These are phyloP conservation scores for Entophlyctis luteolus DNA, from an alignment of 192 early-diverging fungal genomes.

Conservation along the genomic window DNA sequence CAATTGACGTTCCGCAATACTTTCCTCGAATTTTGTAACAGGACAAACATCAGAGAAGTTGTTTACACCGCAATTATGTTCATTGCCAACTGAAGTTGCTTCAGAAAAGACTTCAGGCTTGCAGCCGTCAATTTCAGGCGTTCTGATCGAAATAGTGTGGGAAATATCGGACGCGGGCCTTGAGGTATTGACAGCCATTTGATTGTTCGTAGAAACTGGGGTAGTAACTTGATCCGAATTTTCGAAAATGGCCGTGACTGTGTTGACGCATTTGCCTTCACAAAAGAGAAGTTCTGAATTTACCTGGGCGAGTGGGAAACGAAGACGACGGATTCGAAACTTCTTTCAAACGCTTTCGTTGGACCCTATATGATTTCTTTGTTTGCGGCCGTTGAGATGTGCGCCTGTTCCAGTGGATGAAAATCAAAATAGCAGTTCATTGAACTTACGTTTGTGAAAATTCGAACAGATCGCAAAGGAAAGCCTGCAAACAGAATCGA, in stretches of 20 bases:
- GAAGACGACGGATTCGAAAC: not conserved
- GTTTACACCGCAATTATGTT: no score
- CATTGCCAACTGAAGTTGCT: no score
- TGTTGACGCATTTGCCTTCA: not conserved
- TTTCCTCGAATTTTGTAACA: no score
- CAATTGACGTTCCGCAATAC: no score
- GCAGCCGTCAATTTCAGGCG: no score
- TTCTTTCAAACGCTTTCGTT: constrained; percentile 16
- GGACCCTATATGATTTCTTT: not conserved
- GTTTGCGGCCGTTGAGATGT: not conserved
- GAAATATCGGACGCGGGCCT: not conserved
- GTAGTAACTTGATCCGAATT: not conserved
- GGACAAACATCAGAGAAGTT: no score
- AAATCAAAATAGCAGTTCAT: no score
- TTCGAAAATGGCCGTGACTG: not conserved
- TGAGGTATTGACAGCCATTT: not conserved
- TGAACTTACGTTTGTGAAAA: no score
- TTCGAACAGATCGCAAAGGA: constrained; percentile 11
- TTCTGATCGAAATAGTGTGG: no score
- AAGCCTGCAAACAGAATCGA: constrained; percentile 2
- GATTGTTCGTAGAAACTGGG: no score
- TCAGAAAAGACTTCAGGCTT: no score
- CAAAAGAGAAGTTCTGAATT: not conserved
- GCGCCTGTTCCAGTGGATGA: not conserved
- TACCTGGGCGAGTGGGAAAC: not conserved